Conservation (phyloP, 352 stramenopile species). For the Stramenopiles sp. region DNA sequence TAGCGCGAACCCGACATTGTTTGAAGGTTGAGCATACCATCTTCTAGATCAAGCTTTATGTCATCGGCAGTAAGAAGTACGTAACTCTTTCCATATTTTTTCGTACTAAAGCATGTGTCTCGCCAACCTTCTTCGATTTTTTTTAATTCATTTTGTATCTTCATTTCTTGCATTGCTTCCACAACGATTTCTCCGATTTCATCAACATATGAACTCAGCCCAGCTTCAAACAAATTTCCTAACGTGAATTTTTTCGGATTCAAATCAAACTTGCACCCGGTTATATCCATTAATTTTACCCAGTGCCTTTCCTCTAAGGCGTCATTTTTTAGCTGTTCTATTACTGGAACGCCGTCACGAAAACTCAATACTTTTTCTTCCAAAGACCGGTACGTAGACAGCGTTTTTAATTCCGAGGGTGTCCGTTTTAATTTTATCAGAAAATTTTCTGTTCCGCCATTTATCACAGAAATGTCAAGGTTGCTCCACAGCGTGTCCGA, state of each 20-base stretch:
- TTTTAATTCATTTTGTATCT: conserved; percentile 73
- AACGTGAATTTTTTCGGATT: conserved; percentile 75
- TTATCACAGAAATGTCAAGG: conserved; percentile 66
- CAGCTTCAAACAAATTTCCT: conserved; percentile 69
- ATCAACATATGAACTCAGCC: conserved; percentile 57
- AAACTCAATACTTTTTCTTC: conserved; percentile 72
- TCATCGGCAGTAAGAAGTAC: conserved; percentile 55
- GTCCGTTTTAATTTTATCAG: conserved; percentile 73
- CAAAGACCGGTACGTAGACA: conserved; percentile 67
- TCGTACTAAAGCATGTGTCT: conserved; percentile 57
- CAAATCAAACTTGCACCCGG: conserved; percentile 68
- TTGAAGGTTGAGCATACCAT: conserved; percentile 63
- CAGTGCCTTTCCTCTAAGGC: conserved; percentile 49
- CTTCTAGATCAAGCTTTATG: conserved; percentile 50
- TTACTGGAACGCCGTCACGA: conserved; percentile 73
- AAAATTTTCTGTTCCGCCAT: conserved; percentile 68
- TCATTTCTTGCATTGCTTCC: conserved; percentile 71
- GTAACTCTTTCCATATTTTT: conserved; percentile 62
- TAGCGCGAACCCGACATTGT: conserved; percentile 72
- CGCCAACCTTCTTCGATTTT: conserved; percentile 75
- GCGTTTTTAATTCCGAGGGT: conserved; percentile 60
- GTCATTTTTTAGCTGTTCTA: conserved; percentile 78
- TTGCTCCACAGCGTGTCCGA: conserved; percentile 73
- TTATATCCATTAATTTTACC: conserved; percentile 32
- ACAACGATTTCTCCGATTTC: conserved; percentile 80